Percentiles rank a stretch among this genome's conserved stretches.
Conservation (phyloP, 2,329 filamentous ascomycete species). For the Dendrostoma leiphaemia region DNA sequence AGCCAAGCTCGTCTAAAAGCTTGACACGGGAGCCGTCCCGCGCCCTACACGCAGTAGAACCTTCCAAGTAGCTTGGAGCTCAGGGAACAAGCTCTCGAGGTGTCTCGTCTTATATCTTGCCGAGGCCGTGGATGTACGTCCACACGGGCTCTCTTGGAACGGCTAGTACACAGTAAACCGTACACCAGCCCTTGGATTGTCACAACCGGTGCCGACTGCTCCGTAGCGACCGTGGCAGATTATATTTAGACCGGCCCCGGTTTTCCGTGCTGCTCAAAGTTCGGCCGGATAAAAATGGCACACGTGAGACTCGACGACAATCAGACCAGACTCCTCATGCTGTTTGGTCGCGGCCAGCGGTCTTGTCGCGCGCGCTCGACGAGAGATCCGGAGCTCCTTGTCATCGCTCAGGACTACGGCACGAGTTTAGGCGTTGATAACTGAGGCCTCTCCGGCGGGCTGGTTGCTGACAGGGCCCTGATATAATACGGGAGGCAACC, state of each 20-base stretch:
- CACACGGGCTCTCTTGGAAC: background rate
- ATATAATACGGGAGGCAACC: slow-evolving; percentile 9
- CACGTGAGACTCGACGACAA: background rate
- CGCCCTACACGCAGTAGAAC: too few species aligned
- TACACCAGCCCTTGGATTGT: too few species aligned
- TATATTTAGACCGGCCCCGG: background rate
- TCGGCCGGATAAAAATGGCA: background rate
- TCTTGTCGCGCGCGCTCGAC: too few species aligned
- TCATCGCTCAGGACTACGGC: too few species aligned
- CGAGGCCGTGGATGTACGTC: background rate
- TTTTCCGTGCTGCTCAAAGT: background rate
- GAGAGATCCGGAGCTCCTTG: too few species aligned
- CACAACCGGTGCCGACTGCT: background rate
- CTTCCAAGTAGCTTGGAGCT: background rate
- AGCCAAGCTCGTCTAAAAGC: too few species aligned
- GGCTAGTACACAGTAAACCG: too few species aligned
- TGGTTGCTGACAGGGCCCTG: background rate
- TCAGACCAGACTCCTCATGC: background rate
- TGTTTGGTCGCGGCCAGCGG: background rate
- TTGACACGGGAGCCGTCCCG: too few species aligned
- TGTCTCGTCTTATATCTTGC: background rate
- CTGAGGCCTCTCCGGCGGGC: background rate
- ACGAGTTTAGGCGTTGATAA: too few species aligned
- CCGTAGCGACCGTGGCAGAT: background rate
- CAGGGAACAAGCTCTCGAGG: background rate